Base-by-base conservation (phyloP, 1,139 yeast species). In the Lodderomyces theae region DNA sequence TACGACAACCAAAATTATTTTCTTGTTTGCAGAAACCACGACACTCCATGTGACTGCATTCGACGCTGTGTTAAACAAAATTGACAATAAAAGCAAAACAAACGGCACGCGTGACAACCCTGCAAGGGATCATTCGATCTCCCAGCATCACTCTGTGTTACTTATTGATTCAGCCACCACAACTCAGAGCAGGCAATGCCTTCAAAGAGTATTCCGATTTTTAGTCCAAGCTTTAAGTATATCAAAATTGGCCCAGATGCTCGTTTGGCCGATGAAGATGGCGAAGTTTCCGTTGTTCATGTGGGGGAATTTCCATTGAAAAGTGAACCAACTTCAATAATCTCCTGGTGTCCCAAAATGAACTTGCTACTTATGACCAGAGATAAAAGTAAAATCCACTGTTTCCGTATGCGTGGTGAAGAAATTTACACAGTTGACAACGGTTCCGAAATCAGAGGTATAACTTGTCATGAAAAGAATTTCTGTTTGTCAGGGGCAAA, bases 341-440 rank as follows among this genome's bases (percentile, higher is more conserved):
- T 77, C 40, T 63, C 69, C 41, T 75, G 82, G 77, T 77, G 82
- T 51, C 84, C 85, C 1, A 63, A 72, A 9, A 72, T 79, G 66
- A 79, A 78, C 49, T 60, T 80, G 34, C 51, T 80, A 30, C 73
- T 79, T 18, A 59, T 78, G 4, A 66, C 76, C 35, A 71, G 72
- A 64, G 69, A 72, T 38, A 67, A 64, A 37, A 70, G 63, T 43
- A 69, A 80, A 8, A 65, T 79, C 16, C 68, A 77, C 71, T 73
- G 79, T 12, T 77, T 72, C 45, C 63, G 86, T 35, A 58, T 74
- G 37, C 76, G 74, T 46, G 85, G 84, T 0, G 79, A 76, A 46
- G 54, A 78, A 38, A 77, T 79, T 5, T 79, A 79, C 66, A 64
- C 75, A 30, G 61, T 72, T 36, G 72, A 63, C 53, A 63, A 64